Conservation (phyloP, 148 eudicot genomes). For the Oxyria digyna region DNA sequence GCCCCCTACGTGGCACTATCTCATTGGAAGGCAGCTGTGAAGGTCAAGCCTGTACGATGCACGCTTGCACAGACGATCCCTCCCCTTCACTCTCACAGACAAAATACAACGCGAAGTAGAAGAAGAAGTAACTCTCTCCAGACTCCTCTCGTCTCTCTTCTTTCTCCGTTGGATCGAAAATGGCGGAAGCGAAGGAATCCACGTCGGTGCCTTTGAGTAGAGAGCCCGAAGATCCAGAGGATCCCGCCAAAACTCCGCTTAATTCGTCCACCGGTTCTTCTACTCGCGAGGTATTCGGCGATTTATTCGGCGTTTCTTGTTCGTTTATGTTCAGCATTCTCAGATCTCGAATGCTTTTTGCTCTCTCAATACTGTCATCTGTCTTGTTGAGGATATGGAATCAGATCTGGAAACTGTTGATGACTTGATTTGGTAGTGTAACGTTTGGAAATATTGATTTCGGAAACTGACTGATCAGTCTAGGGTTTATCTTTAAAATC, state of each 20-base stretch:
- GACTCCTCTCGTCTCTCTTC: background rate
- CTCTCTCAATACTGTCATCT: background rate
- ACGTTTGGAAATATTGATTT: background rate
- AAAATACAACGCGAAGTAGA: background rate
- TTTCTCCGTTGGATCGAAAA: slow-evolving; percentile 9
- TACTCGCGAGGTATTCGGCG: slow-evolving; percentile 33
- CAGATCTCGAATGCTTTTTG: slow-evolving; percentile 3
- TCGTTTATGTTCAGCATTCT: background rate
- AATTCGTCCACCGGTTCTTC: slow-evolving; percentile 25
- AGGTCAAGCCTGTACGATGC: background rate
- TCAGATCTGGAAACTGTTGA: background rate
- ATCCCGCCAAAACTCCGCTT: slow-evolving; percentile 36
- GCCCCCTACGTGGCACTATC: background rate
- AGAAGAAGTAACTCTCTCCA: background rate
- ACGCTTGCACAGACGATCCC: background rate
- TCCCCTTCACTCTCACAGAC: background rate
- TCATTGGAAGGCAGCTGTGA: background rate
- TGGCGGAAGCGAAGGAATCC: slow-evolving; percentile 48
- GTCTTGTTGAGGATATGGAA: background rate
- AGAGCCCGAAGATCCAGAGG: slow-evolving; percentile 27
- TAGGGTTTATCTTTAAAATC: background rate
- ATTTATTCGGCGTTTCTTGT: background rate
- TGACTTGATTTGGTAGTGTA: background rate
- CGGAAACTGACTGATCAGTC: background rate
- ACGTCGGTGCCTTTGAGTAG: slow-evolving; percentile 35